Evolutionary conservation across 176 grass and related monocot species (phyloP).

Genomic region (Carex littledalei): DNA sequence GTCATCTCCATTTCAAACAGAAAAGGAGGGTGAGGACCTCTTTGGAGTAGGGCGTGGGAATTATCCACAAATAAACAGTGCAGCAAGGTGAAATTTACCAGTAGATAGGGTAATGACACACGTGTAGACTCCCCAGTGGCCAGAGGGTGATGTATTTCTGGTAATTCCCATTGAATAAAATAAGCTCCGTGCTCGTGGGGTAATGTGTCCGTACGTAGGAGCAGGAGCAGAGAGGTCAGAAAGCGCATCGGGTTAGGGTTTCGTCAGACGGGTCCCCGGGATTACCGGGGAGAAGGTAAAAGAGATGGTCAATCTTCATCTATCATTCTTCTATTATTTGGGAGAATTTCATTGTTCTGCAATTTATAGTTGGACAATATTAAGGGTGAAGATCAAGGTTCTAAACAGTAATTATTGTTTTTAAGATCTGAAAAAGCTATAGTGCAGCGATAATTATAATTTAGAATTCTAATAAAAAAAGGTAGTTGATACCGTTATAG

Average conservation of each 20-base stretch:
- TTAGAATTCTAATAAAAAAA: too few species aligned
- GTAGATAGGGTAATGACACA: background rate
- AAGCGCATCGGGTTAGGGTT: constrained; percentile 8
- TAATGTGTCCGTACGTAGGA: constrained; percentile 11
- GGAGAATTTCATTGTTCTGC: background rate
- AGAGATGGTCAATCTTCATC: background rate
- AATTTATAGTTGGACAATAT: background rate
- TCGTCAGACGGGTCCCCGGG: constrained; percentile 21
- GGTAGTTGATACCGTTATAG: too few species aligned
- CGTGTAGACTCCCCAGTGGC: constrained; percentile 12
- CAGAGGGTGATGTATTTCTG: background rate
- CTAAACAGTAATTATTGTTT: too few species aligned
- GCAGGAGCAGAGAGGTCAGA: background rate
- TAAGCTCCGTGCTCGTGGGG: constrained; percentile 7
- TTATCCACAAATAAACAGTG: background rate
- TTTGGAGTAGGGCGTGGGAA: background rate
- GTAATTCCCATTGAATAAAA: background rate
- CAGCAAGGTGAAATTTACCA: background rate
- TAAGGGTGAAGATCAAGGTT: too few species aligned
- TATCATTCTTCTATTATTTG: background rate
- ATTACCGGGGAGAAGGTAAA: constrained; percentile 17
- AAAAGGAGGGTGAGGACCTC: background rate
- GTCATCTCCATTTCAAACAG: background rate
- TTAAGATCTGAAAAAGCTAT: too few species aligned
- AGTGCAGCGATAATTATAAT: too few species aligned